phyloP scores from a whole-genome alignment of 306 rosid genomes.

The Astragalus membranaceus region DNA sequence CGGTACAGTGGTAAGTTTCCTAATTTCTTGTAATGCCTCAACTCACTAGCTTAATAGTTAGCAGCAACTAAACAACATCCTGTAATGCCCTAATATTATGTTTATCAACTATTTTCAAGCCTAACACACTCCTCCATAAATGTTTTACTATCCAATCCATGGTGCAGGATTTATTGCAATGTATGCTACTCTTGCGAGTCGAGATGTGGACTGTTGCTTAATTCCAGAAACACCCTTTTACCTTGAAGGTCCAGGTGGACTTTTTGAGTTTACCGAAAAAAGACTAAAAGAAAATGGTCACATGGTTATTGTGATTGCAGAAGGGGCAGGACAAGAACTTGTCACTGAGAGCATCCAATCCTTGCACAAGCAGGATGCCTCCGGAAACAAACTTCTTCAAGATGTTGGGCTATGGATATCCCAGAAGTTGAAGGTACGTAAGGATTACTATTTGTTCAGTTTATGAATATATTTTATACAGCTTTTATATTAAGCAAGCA shows the following conservation, averaged over 20 bases:
- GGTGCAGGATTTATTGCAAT: slow-evolving; percentile 85
- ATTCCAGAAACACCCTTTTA: slow-evolving; percentile 90
- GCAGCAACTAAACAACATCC: too few relatives aligned
- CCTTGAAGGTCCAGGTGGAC: slow-evolving; percentile 95
- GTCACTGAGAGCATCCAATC: slow-evolving; percentile 53
- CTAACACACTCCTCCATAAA: not conserved
- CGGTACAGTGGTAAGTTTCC: slow-evolving; percentile 74
- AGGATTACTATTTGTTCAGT: not conserved
- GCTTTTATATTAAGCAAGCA: not conserved
- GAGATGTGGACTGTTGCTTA: slow-evolving; percentile 96
- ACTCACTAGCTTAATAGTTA: not conserved
- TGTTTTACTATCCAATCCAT: not conserved
- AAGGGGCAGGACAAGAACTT: slow-evolving; percentile 94
- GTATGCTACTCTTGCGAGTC: slow-evolving; percentile 95
- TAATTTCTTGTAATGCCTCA: slow-evolving; percentile 7
- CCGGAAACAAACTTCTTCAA: slow-evolving; percentile 92
- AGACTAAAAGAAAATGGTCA: slow-evolving; percentile 81
- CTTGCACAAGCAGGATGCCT: slow-evolving; percentile 62
- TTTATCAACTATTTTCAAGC: not conserved
- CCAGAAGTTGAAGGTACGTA: slow-evolving; percentile 88
- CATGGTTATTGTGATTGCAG: slow-evolving; percentile 93
- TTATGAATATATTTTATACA: not conserved
- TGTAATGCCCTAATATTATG: not conserved
- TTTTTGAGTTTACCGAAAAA: slow-evolving; percentile 65
- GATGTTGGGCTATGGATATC: slow-evolving; percentile 96